Conservation (phyloP, 139 green algal genomes). For the Tetraselmis striata region DNA sequence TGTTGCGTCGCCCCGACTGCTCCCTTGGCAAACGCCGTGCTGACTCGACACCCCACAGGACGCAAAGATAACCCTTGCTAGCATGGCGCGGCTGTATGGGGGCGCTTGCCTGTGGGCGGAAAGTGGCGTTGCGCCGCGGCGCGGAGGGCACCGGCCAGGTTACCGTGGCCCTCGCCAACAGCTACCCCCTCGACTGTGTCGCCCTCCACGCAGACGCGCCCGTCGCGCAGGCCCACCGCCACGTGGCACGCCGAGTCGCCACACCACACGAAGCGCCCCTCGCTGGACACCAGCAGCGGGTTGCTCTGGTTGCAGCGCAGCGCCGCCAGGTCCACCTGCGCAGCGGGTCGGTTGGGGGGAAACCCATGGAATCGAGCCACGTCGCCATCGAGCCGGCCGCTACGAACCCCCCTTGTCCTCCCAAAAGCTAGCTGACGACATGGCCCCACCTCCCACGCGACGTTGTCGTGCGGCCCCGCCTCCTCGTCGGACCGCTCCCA, state of each 20-base stretch:
- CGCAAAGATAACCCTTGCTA: neutral
- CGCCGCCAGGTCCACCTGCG: constrained; percentile 1
- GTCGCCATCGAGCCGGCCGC: no score
- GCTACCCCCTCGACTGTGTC: neutral
- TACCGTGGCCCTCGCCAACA: neutral
- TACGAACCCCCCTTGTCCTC: no score
- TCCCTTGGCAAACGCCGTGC: neutral
- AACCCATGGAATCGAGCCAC: neutral
- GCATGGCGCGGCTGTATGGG: no score
- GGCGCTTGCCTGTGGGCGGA: neutral
- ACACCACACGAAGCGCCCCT: neutral
- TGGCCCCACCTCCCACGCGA: neutral
- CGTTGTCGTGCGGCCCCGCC: neutral
- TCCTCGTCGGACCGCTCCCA: neutral
- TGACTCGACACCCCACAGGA: neutral
- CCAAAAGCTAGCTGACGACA: neutral
- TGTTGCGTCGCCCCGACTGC: neutral
- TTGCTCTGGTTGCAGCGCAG: constrained; percentile 9
- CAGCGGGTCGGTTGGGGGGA: neutral
- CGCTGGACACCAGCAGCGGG: neutral
- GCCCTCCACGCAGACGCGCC: neutral
- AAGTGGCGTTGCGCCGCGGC: neutral
- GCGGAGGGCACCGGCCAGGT: neutral
- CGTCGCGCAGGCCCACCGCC: neutral
- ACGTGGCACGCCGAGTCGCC: neutral